phyloP scores from a whole-genome alignment of 495 filamentous ascomycete species.

The Lepraria neglecta region DNA sequence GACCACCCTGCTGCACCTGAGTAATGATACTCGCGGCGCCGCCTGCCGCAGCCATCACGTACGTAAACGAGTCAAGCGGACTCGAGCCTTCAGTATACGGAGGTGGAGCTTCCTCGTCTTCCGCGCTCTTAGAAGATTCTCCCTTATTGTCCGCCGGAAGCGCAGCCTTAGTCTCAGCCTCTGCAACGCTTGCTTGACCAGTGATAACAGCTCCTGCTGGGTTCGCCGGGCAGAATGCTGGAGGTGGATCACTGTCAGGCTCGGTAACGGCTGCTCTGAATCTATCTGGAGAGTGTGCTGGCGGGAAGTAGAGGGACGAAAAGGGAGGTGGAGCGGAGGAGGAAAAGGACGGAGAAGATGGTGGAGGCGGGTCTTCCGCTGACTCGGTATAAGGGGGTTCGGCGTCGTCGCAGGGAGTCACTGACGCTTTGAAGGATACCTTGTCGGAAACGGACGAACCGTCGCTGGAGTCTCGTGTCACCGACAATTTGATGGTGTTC shows the following conservation, averaged over 20 bases:
- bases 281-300: constrained; percentile 43
- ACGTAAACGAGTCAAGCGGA: constrained; percentile 87
- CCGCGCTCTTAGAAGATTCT: constrained; percentile 61
- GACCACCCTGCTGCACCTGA: constrained; percentile 90
- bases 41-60: constrained; percentile 96
- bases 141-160: constrained; percentile 74
- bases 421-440: constrained; percentile 37
- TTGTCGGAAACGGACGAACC: constrained; percentile 63
- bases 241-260: constrained; percentile 51
- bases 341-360: constrained; percentile 15
- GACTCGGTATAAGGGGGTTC: constrained; percentile 44
- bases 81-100: constrained; percentile 92
- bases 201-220: constrained; percentile 42
- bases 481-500: constrained; percentile 60
- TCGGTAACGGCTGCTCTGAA: constrained; percentile 51
- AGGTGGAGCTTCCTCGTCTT: constrained; percentile 87
- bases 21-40: constrained; percentile 97
- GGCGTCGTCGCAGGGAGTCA: constrained; percentile 45
- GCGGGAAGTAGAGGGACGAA: constrained; percentile 25
- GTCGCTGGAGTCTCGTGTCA: constrained; percentile 52
- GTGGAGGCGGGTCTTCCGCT: constrained; percentile 16
- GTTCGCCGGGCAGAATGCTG: constrained; percentile 48
- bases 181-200: constrained; percentile 43
- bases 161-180: constrained; percentile 78
- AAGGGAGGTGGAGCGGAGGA: constrained; percentile 24